Conservation (phyloP, 352 stramenopile genomes). For the Peronosclerospora sorghi region DNA sequence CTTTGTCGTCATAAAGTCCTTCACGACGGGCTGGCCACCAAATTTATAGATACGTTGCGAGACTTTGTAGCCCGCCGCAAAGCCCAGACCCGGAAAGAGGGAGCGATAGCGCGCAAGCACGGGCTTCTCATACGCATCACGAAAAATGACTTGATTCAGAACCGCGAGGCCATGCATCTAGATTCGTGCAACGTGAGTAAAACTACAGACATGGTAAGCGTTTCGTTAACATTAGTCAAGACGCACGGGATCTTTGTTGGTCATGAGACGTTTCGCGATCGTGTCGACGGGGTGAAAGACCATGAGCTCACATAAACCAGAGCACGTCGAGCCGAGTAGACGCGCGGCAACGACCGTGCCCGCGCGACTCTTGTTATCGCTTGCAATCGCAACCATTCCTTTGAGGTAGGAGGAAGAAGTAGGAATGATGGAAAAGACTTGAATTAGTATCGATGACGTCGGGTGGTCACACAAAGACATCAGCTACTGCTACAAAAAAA, state of each 20-base stretch:
- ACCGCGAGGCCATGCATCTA: conserved; percentile 34
- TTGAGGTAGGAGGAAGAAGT: not conserved
- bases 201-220: too few species aligned
- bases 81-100: conserved; percentile 88
- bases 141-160: conserved; percentile 83
- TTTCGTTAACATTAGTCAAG: too few species aligned
- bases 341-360: conserved; percentile 54
- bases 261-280: conserved; percentile 92
- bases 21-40: conserved; percentile 89
- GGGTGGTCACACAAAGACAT: too few species aligned
- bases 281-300: conserved; percentile 95
- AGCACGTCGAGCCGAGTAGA: conserved; percentile 86
- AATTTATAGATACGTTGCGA: conserved; percentile 97
- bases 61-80: conserved; percentile 93
- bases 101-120: conserved; percentile 70
- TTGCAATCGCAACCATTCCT: conserved; percentile 33
- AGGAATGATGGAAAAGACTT: too few species aligned
- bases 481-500: too few species aligned
- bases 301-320: conserved; percentile 89
- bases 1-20: conserved; percentile 87
- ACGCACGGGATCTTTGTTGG: conserved; percentile 62
- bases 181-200: not conserved
- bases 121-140: conserved; percentile 72
- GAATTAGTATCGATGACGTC: too few species aligned
- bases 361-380: conserved; percentile 29